Base-by-base conservation (phyloP, 441 rosid species). In the Biscutella laevigata region DNA sequence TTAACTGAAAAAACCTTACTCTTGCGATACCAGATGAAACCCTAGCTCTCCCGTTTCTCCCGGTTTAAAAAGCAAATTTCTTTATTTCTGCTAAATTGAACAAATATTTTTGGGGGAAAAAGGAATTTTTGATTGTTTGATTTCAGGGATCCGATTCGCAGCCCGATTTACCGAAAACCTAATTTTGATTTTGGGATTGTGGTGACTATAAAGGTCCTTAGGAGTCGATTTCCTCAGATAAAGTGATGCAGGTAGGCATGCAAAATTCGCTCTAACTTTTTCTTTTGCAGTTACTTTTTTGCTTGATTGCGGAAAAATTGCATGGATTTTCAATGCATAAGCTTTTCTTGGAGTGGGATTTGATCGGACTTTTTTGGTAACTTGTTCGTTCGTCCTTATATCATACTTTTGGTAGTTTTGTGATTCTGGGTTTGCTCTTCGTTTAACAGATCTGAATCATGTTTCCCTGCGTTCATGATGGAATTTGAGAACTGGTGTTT, bases 391-490 rank as follows among this genome's bases (percentile, higher is more conserved):
- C 47, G 63, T 63, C 41, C 44, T 39, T 24, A n/a, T 19, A 45
- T 69, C 61, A 32, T 53, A 42, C 45, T 30, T 32, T 57, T 36
- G 33, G 36, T 55, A 67, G 28, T 34, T 38, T 48, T 53, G 67
- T 65, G 53, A 57, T 70, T 57, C 57, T 65, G 64, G 68, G 72
- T 52, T 53, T 61, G 37, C 12, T 67, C 42, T 71, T 53, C 44
- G 29, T 71, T 61, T 63, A 41, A 50, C 85, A 88, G 96, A 83
- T 88, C 97, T 81, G 81, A 71, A 79, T 63, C 69, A 65, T 75
- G 72, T 52, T 68, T 71, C 15, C 47, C 47, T 66, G 53, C 19
- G 54, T 68, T 62, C 52, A 66, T 72, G 66, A 70, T 74, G 78
- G 86, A 61, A 71, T 70, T 61, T 83, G 83, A 78, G 70, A 76